Conservation (phyloP, 345 rosid species). For the Atalantia buxifolia region DNA sequence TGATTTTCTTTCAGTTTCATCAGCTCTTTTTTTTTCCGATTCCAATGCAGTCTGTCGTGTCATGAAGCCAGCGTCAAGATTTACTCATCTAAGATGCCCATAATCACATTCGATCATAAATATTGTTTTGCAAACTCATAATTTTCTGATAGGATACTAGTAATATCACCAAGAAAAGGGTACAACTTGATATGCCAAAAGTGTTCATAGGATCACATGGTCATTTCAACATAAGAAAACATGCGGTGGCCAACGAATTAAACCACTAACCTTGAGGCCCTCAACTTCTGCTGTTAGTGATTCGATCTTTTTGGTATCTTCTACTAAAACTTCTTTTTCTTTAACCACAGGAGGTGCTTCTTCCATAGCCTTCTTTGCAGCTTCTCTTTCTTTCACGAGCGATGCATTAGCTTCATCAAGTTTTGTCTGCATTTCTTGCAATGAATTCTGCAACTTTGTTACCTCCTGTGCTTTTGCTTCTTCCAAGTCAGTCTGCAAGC, state of each 20-base stretch:
- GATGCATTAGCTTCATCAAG: slow-evolving; percentile 52
- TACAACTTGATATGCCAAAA: background rate
- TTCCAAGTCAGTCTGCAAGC: slow-evolving; percentile 56
- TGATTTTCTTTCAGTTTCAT: slow-evolving; percentile 52
- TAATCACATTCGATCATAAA: background rate
- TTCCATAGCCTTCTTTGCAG: slow-evolving; percentile 47
- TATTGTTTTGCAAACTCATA: background rate
- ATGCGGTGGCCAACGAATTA: background rate
- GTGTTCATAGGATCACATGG: background rate
- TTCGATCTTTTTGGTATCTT: slow-evolving; percentile 58
- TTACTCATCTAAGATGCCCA: background rate
- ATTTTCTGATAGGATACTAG: background rate
- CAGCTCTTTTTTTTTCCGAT: slow-evolving; percentile 62
- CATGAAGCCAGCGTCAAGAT: slow-evolving; percentile 13
- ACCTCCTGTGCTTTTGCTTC: slow-evolving; percentile 58
- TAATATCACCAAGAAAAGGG: background rate
- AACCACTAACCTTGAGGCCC: slow-evolving; percentile 44
- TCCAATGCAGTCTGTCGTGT: slow-evolving; percentile 48
- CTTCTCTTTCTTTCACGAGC: slow-evolving; percentile 54
- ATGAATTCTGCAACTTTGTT: slow-evolving; percentile 41
- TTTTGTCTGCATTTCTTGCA: slow-evolving; percentile 53
- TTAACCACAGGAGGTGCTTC: slow-evolving; percentile 57
- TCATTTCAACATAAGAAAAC: background rate
- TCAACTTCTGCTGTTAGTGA: slow-evolving; percentile 52
- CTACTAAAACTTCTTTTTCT: slow-evolving; percentile 61